Conservation (phyloP, 768 basidiomycete species). For the Coprinopsis strossmayeri region DNA sequence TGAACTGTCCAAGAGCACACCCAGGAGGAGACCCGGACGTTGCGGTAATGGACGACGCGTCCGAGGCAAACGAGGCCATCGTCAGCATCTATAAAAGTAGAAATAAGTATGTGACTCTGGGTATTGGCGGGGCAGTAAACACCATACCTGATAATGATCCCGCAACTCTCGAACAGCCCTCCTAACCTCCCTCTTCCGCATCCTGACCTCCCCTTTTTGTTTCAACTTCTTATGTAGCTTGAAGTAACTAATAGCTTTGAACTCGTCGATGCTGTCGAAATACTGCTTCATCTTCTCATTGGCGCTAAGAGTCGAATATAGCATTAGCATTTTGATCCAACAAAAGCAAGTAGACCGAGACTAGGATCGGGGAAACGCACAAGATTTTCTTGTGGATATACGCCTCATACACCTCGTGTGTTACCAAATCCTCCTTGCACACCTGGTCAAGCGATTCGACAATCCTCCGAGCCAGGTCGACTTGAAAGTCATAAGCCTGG, state of each 20-base stretch:
- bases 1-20: not conserved
- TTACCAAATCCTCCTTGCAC: not conserved
- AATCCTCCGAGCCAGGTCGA: not conserved
- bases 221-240: not conserved
- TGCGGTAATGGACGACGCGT: not conserved
- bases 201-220: not conserved
- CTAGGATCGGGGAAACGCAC: not conserved
- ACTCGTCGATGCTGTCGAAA: not conserved
- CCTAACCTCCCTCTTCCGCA: not conserved
- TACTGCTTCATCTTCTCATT: not conserved
- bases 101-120: not conserved
- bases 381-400: not conserved
- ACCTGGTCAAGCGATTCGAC: not conserved
- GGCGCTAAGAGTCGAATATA: not conserved
- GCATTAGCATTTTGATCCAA: not conserved
- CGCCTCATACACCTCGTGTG: not conserved
- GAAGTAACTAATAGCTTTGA: constrained; percentile 1
- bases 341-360: not conserved
- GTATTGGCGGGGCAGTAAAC: not conserved
- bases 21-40: not conserved
- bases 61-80: not conserved
- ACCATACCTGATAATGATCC: not conserved
- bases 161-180: not conserved
- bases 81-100: not conserved
- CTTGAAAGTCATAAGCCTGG: not conserved